Evolutionary conservation across 1,284 basidiomycete genomes (phyloP), one percentile per base, ranked within the genome.

Genomic region (Takashimella koratensis): DNA sequence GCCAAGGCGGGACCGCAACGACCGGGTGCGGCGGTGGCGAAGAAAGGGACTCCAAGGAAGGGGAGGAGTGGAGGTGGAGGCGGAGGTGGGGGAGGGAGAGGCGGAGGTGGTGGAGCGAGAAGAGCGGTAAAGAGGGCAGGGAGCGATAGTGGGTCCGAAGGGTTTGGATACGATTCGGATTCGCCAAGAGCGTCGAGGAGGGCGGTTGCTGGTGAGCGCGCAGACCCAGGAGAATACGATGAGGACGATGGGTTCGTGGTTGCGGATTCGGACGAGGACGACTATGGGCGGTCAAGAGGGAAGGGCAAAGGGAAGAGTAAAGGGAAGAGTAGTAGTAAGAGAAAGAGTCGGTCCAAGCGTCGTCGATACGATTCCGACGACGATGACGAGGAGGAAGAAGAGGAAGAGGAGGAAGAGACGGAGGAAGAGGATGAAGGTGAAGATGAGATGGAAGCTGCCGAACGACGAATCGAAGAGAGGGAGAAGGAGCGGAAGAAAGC

Each of bases 221-320:
- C 16, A 36, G 49, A 49, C 12, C 40, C n/a, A 13, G 47, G 52
- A 40, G 62, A 64, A 24, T 72, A 74, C 47, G 69, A 71, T 43
- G 72, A 74, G 45, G 70, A 74, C 50, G 73, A 75, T 55, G 73
- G 73, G 22, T 75, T 75, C 52, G 66, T 75, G 16, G 71, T 75
- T 11, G 70, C 66, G 16, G 71, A 73, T 54, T 57, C 56, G 5
- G 68, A 71, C 11, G 61, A 64, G 41, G 66, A 70, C 20, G 62
- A 63, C 11, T 66, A 63, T 48, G 41, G 30, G n/a, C 19, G 51
- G 47, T 41, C 45, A 40, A 41, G 41, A 24, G 16, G 43, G 42
- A 47, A 46, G 54, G 56, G 44, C 43, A 58, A 44, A 54, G 57
- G 47, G 57, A 66, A 52, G 58, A 44, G 40, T 25, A 57, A 53